phyloP scores from a whole-genome alignment of 352 stramenopile species.

The Globisporangium megalacanthum region DNA sequence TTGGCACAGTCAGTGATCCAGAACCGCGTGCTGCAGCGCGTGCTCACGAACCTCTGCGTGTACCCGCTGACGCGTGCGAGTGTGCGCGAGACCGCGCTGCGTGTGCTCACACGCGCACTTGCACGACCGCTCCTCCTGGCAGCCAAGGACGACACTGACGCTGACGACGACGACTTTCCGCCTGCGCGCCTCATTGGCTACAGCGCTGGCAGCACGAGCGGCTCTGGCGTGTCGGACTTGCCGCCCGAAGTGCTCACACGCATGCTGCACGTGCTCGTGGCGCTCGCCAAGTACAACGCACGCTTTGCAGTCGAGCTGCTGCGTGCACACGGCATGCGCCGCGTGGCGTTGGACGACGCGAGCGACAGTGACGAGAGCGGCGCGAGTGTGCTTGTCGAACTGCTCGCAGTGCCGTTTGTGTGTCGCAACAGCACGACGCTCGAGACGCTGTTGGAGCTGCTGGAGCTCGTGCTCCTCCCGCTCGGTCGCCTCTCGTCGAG shows the following conservation, averaged over 20 bases:
- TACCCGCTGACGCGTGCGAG: conserved; percentile 68
- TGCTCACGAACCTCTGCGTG: conserved; percentile 74
- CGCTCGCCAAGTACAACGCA: conserved; percentile 89
- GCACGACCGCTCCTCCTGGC: conserved; percentile 29
- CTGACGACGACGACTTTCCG: conserved; percentile 56
- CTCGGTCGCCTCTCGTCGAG: conserved; percentile 57
- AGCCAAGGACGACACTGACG: conserved; percentile 17
- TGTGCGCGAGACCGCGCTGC: conserved; percentile 59
- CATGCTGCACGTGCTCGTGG: conserved; percentile 83
- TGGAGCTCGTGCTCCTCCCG: conserved; percentile 88
- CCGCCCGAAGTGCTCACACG: conserved; percentile 87
- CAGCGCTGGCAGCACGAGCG: conserved; percentile 15
- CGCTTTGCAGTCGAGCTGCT: conserved; percentile 90
- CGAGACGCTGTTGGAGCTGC: conserved; percentile 89
- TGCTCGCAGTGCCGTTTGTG: conserved; percentile 83
- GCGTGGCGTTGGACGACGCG: conserved; percentile 1
- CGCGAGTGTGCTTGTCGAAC: conserved; percentile 78
- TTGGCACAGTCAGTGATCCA: conserved; percentile 78
- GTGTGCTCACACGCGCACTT: conserved; percentile 49
- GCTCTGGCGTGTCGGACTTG: conserved; percentile 9
- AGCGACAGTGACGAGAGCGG: conserved; percentile 26
- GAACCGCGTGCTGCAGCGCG: conserved; percentile 74
- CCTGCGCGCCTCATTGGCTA: conserved; percentile 52
- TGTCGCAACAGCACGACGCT: conserved; percentile 88
- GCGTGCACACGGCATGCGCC: conserved; percentile 49